phyloP scores from a whole-genome alignment of 2,329 filamentous ascomycete genomes.

The Orbilia oligospora region DNA sequence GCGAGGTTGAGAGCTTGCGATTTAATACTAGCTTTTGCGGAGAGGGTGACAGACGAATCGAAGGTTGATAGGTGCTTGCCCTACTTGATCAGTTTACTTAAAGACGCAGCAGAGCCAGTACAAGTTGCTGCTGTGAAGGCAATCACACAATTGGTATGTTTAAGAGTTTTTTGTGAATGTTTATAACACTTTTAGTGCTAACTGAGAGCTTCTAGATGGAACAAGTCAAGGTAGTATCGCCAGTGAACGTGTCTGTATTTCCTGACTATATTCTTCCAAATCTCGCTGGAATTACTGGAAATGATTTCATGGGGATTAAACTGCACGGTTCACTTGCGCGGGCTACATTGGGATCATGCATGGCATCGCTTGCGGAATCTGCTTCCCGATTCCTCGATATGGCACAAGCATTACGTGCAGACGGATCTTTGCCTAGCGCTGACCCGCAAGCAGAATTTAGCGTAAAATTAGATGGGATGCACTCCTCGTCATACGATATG shows the following conservation, averaged over 20 bases:
- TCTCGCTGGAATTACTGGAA: conserved; percentile 70
- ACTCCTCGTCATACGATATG: conserved; percentile 54
- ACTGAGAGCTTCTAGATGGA: conserved; percentile 71
- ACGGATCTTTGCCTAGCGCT: conserved; percentile 82
- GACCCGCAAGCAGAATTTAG: conserved; percentile 87
- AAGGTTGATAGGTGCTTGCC: conserved; percentile 94
- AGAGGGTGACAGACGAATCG: conserved; percentile 92
- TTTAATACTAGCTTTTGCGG: conserved; percentile 89
- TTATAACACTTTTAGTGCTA: conserved; percentile 9
- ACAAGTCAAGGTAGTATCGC: conserved; percentile 88
- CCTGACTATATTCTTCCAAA: conserved; percentile 77
- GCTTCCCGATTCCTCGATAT: conserved; percentile 89
- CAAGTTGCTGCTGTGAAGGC: conserved; percentile 87
- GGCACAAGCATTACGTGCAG: conserved; percentile 87
- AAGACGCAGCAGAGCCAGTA: conserved; percentile 86
- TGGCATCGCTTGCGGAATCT: conserved; percentile 88
- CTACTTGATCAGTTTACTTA: conserved; percentile 85
- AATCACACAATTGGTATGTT: conserved; percentile 80
- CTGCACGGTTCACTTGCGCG: conserved; percentile 75
- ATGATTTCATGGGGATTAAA: conserved; percentile 55
- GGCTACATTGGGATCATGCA: conserved; percentile 91
- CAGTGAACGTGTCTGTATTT: conserved; percentile 79
- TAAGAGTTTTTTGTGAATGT: not conserved
- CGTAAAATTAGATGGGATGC: conserved; percentile 87
- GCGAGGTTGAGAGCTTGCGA: conserved; percentile 91